A percentile compares a stretch with the other conserved stretches of the same genome.
Conservation (phyloP, 1,284 basidiomycete species). For the Cerioporus squamosus region DNA sequence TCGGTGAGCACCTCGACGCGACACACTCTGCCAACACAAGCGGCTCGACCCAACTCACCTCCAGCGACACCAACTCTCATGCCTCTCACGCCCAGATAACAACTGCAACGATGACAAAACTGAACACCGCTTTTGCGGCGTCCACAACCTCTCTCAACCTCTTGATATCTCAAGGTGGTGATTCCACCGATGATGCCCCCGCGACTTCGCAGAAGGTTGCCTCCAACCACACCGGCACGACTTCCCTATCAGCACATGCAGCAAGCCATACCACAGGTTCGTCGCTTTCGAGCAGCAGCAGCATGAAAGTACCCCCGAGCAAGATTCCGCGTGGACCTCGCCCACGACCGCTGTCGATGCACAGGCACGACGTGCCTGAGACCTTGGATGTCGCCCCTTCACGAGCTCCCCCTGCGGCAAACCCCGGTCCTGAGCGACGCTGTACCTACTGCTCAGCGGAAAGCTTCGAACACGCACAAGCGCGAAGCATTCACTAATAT, state of each 20-base stretch:
- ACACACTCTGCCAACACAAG: constrained; percentile 24
- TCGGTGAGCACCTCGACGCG: constrained; percentile 16
- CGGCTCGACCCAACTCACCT: constrained; percentile 24
- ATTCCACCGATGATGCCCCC: neutral
- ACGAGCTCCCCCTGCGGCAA: neutral
- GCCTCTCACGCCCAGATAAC: constrained; percentile 30
- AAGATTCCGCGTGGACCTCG: constrained; percentile 32
- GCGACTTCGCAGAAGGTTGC: neutral
- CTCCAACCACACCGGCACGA: constrained; percentile 2
- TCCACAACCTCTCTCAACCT: constrained; percentile 29
- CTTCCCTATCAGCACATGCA: neutral
- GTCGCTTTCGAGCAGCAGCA: constrained; percentile 11
- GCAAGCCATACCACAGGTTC: constrained; percentile 17
- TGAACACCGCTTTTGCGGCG: constrained; percentile 25
- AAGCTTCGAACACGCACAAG: neutral
- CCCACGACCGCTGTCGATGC: constrained; percentile 19
- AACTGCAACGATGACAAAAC: constrained; percentile 30
- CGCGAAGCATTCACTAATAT: constrained; percentile 19
- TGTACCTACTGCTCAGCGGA: no score
- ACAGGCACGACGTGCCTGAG: constrained; percentile 1
- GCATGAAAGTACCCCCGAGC: constrained; percentile 12
- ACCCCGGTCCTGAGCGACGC: neutral
- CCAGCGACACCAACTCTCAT: constrained; percentile 26
- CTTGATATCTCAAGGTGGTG: constrained; percentile 8
- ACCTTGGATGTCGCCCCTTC: neutral